These are phyloP conservation scores for Calophaca sinica DNA, from an alignment of 306 rosid species.

Conservation along the genomic window DNA sequence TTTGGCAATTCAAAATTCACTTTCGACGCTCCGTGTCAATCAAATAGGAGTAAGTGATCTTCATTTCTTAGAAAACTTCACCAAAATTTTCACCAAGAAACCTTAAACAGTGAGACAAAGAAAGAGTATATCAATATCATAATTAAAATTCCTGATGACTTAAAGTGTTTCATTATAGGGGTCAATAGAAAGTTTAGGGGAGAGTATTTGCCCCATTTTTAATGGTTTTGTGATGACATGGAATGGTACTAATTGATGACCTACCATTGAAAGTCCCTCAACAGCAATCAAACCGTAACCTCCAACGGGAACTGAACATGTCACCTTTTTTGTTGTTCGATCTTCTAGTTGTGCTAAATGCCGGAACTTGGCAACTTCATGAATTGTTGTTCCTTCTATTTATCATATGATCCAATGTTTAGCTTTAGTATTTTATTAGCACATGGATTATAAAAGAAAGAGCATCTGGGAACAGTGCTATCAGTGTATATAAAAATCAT, in stretches of 20 bases:
- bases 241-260: neutral
- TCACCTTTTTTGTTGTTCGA: slow-evolving; percentile 14
- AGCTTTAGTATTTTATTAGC: neutral
- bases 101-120: neutral
- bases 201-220: neutral
- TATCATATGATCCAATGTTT: slow-evolving; percentile 13
- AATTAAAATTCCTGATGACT: neutral
- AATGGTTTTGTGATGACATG: neutral
- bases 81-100: neutral
- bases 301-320: slow-evolving; percentile 4
- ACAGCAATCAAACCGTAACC: neutral
- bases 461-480: slow-evolving; percentile 17
- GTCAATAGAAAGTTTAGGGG: slow-evolving; percentile 8
- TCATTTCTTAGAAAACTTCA: neutral
- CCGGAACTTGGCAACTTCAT: slow-evolving; percentile 3
- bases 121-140: slow-evolving; percentile 9
- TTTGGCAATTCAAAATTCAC: too few species aligned
- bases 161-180: neutral
- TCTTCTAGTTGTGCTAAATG: slow-evolving; percentile 4
- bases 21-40: neutral
- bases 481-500: neutral
- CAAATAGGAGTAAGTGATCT: slow-evolving; percentile 17
- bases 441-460: slow-evolving; percentile 33
- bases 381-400: slow-evolving; percentile 18
- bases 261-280: neutral